Base-by-base conservation (phyloP, 208 protist genomes). In the Blechomonas ayalai region DNA sequence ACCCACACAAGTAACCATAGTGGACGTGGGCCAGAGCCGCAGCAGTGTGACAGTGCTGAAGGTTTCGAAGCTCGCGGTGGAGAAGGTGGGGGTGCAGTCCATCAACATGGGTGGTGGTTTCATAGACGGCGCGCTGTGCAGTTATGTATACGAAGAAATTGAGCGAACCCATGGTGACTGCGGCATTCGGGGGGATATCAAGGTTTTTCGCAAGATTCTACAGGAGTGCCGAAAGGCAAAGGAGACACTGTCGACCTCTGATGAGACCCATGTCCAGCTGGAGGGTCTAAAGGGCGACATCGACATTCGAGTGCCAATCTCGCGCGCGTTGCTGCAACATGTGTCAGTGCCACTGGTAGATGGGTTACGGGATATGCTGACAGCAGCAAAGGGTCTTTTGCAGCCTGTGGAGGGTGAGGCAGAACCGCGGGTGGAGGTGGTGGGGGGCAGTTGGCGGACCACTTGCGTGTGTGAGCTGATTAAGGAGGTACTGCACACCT, bases 381-480 rank as follows among this genome's bases (percentile, higher is more conserved):
- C n/a, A n/a, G 8, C 29, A 13, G 16, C 27, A 58, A 70, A 45
- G 43, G 32, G 10, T 28, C 27, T 37, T 27, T 53, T 9, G 28
- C 41, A 22, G 29, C 20, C 20, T 4, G 9, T 16, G 45, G n/a
- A 12, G 36, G 45, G 22, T 9, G 37, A 47, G 34, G 25, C 34
- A 7, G 51, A 54, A 13, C 45, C 59, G 16, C 68, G 72, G 18
- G 68, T 89, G 4, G 80, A 89, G 63, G 69, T 76, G 35, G 72
- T 89, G 31, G 80, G 80, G 22, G 75, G 73, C 15, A 75, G 80
- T 45, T 89, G 80, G 80, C 69, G 80, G 36, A 68, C 65, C 7
- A 51, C 64, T n/a, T 81, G 52, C 28, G 47, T 89, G 16, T 36
- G 39, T 23, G 65, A 67, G 34, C 19, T 55, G 15, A 67, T 89